These are phyloP conservation scores for Ophiosphaerella narmari DNA, from an alignment of 2,329 filamentous ascomycete species.

Conservation along the genomic window DNA sequence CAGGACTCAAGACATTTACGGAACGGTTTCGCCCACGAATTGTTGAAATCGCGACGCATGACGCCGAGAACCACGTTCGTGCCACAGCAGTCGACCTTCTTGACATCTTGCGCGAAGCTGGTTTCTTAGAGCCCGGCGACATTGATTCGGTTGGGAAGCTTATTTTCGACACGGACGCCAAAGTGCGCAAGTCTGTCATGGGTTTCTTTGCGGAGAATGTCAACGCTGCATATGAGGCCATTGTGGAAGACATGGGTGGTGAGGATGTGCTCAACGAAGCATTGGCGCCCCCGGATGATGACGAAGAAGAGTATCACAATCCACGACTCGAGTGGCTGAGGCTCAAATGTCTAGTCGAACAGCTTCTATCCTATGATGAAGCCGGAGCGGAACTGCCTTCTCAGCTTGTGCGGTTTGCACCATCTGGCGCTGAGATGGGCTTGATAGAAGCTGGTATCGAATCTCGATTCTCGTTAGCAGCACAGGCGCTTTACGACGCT, in stretches of 20 bases:
- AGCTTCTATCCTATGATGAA: constrained; percentile 78
- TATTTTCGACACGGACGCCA: constrained; percentile 83
- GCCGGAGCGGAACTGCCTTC: constrained; percentile 63
- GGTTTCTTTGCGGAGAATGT: constrained; percentile 90
- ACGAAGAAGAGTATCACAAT: constrained; percentile 73
- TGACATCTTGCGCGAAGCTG: constrained; percentile 79
- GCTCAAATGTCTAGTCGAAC: constrained; percentile 86
- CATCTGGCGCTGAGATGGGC: constrained; percentile 46
- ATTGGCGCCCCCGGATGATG: constrained; percentile 69
- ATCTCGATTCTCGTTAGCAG: constrained; percentile 82
- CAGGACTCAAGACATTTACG: constrained; percentile 82
- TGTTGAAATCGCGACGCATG: constrained; percentile 88
- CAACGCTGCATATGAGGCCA: constrained; percentile 76
- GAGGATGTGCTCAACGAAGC: constrained; percentile 76
- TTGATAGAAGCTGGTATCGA: constrained; percentile 69
- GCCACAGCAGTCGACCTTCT: constrained; percentile 80
- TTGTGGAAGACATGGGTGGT: constrained; percentile 83
- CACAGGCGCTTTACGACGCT: constrained; percentile 82
- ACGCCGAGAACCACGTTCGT: constrained; percentile 80
- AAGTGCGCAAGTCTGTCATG: constrained; percentile 85
- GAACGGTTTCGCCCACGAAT: constrained; percentile 86
- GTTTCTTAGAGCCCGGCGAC: constrained; percentile 87
- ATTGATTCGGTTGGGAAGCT: constrained; percentile 86
- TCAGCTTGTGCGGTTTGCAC: constrained; percentile 52
- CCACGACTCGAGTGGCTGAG: constrained; percentile 86